Conservation (phyloP, 2,329 filamentous ascomycete genomes). For the Simplicillium sp. region DNA sequence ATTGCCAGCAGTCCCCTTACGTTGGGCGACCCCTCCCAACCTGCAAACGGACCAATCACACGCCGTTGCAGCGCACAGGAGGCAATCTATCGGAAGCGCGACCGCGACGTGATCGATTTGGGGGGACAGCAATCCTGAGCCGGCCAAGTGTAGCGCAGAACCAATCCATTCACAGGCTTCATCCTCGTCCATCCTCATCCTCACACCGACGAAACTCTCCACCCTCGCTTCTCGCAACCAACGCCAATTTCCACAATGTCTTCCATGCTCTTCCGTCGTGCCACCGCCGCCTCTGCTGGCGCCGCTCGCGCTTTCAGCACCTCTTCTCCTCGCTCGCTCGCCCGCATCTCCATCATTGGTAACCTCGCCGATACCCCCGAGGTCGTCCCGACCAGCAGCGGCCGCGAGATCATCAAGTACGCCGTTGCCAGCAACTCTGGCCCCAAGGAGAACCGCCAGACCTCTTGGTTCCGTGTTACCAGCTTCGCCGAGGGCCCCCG, state of each 20-base stretch:
- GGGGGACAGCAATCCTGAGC: no score
- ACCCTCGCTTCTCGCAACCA: no score
- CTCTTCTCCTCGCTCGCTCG: constrained; percentile 53
- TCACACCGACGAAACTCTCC: no score
- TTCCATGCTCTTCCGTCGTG: constrained; percentile 42
- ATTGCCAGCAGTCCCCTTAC: no score
- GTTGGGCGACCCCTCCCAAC: no score
- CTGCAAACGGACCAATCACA: no score
- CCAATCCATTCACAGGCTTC: no score
- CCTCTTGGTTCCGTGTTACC: constrained; percentile 77
- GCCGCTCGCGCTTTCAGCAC: constrained; percentile 66
- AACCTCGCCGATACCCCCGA: constrained; percentile 76
- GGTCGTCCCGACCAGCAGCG: constrained; percentile 57
- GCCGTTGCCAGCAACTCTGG: constrained; percentile 62
- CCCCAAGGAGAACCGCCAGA: constrained; percentile 58
- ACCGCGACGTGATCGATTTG: no score
- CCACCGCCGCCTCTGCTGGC: constrained; percentile 35
- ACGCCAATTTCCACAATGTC: constrained; percentile 23
- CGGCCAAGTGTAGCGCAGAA: no score
- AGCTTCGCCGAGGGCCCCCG: constrained; percentile 63
- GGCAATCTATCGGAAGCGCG: no score
- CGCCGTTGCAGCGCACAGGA: no score
- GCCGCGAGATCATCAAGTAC: constrained; percentile 69
- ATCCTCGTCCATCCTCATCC: no score
- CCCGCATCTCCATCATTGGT: constrained; percentile 80